A percentile compares a stretch with the other conserved stretches of the same genome.
These are phyloP conservation scores for Candida ficus DNA, from an alignment of 805 yeast species.

Conservation along the genomic window DNA sequence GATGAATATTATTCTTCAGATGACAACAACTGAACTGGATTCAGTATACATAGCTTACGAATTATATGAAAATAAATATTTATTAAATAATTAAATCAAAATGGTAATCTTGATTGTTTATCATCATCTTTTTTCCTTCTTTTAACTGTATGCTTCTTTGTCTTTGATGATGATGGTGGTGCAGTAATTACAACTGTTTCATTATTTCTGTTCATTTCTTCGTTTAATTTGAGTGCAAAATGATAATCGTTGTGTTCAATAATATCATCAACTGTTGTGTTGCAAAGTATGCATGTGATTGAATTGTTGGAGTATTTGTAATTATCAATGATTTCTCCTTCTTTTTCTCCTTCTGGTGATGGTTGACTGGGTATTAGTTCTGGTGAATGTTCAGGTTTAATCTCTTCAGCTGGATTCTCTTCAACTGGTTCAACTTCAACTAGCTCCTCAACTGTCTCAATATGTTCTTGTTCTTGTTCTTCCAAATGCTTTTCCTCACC, in stretches of 20 bases:
- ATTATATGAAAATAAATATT: not conserved
- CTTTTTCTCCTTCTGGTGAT: not conserved
- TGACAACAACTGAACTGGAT: too few relatives aligned
- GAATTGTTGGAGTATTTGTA: not conserved
- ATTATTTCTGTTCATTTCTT: slow-evolving; percentile 11
- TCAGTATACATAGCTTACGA: too few relatives aligned
- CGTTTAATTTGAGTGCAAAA: slow-evolving; percentile 44
- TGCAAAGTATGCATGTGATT: slow-evolving; percentile 10
- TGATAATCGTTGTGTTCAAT: slow-evolving; percentile 54
- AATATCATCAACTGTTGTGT: slow-evolving; percentile 16
- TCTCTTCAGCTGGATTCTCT: too few relatives aligned
- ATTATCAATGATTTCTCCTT: not conserved
- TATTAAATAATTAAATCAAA: slow-evolving; percentile 7
- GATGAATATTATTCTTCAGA: too few relatives aligned
- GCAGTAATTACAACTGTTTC: too few relatives aligned
- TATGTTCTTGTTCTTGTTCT: not conserved
- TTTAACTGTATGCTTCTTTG: not conserved
- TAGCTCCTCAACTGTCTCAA: too few relatives aligned
- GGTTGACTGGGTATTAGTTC: too few relatives aligned
- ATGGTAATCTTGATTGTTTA: slow-evolving; percentile 22
- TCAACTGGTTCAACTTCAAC: too few relatives aligned
- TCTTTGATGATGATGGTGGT: not conserved
- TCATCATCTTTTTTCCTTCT: slow-evolving; percentile 15
- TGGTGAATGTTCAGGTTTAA: too few relatives aligned
- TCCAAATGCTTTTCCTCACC: not conserved